phyloP scores from a whole-genome alignment of 2,329 filamentous ascomycete genomes.

The Orbilia javanica region DNA sequence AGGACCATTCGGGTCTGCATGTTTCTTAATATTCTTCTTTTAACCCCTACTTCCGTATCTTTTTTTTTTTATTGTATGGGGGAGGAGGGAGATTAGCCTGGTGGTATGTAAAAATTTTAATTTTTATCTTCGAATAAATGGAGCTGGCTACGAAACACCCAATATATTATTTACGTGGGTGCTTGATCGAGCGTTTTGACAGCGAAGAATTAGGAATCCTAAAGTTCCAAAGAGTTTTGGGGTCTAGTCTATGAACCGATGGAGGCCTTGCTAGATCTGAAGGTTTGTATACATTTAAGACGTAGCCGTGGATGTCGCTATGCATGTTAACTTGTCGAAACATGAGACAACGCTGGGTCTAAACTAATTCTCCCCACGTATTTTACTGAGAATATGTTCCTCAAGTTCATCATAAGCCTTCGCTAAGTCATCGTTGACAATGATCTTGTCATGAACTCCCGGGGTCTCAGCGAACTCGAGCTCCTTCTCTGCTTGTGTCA shows the following conservation, averaged over 20 bases:
- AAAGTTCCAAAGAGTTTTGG: neutral
- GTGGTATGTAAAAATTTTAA: constrained; percentile 61
- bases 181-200: constrained; percentile 62
- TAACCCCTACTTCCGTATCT: constrained; percentile 4
- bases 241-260: constrained; percentile 31
- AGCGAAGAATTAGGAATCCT: neutral
- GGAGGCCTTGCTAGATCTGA: neutral
- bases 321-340: neutral
- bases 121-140: constrained; percentile 61
- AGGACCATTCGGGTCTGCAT: constrained; percentile 39
- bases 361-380: neutral
- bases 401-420: constrained; percentile 70
- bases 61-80: constrained; percentile 22
- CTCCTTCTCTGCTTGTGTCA: constrained; percentile 79
- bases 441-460: constrained; percentile 75
- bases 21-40: constrained; percentile 33
- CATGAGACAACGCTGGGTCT: neutral
- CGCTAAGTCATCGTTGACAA: constrained; percentile 76
- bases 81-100: constrained; percentile 35
- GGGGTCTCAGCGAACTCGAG: constrained; percentile 78
- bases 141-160: constrained; percentile 22
- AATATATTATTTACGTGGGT: constrained; percentile 63
- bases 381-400: constrained; percentile 67
- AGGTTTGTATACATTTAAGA: neutral
- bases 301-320: too few species aligned